Evolutionary conservation across 192 early-diverging fungal species (phyloP), one percentile per base, ranked within the genome.

Genomic region (Kappamyces sp.): DNA sequence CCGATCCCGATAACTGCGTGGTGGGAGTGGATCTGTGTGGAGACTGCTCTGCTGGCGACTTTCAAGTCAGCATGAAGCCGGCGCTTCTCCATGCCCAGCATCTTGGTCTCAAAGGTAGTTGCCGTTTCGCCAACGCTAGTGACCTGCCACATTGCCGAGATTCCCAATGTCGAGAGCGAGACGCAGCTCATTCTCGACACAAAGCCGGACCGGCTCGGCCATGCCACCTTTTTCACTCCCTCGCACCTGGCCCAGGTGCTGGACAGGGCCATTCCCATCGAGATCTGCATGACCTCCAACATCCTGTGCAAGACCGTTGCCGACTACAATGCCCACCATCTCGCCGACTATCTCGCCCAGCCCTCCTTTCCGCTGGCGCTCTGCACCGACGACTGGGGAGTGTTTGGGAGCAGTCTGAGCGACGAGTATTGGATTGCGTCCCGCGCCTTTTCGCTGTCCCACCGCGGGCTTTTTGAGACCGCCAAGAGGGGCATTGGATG

Each of bases 231-330:
- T 39, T 51, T 86, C 8, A 66, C 67, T 47, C 57, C 66, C 3
- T 62, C 53, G 3, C 62, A 51, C 3, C 53, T 68, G 15, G 42
- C 58, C 12, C 59, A 38, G 9, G 63, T 80, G 7, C 64, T 61
- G 43, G 23, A 63, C 15, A 40, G 64, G 4, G 37, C 64, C 31
- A 73, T 82, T 33, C 75, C 81, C 5, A 61, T 86, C 12, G 84
- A 86, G 60, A 64, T 82, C 1, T 86, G 84, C 57, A 70, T 85
- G 69, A 85, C 84, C 12, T 82, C 83, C 9, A 86, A 86, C 50
- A 60, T 86, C 3, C 44, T 83, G 1, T 68, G 79, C 47, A 75
- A 78, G 51, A 83, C 83, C 0, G 77, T 79, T 0, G 9, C 60
- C 0, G 61, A 57, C 23, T 76, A 80, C 62, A 72, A 74, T 47